phyloP scores from a whole-genome alignment of 768 basidiomycete species.

The Termitomyces sp. region DNA sequence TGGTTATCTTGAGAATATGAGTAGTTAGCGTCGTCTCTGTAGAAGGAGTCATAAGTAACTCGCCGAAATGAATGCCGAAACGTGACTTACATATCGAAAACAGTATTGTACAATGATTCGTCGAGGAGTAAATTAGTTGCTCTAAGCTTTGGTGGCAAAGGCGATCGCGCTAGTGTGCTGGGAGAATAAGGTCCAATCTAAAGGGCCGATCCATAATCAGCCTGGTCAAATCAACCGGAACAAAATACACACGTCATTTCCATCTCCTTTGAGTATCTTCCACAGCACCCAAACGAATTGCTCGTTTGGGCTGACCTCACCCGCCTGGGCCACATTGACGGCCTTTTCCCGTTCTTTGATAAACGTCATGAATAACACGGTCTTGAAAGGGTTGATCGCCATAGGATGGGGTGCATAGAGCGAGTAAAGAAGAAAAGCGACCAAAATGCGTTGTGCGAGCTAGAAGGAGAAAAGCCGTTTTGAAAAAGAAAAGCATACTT shows the following conservation, averaged over 20 bases:
- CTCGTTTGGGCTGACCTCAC: slow-evolving; percentile 56
- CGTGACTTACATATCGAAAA: slow-evolving; percentile 39
- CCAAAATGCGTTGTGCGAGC: slow-evolving; percentile 72
- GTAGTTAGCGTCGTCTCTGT: slow-evolving; percentile 41
- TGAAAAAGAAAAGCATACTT: slow-evolving; percentile 2
- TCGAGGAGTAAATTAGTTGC: slow-evolving; percentile 67
- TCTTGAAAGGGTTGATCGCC: slow-evolving; percentile 77
- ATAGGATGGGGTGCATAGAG: slow-evolving; percentile 79
- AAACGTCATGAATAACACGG: slow-evolving; percentile 63
- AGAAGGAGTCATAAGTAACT: background rate
- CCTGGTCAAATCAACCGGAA: background rate
- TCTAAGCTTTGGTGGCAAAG: slow-evolving; percentile 69
- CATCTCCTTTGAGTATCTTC: slow-evolving; percentile 83
- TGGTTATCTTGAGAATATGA: slow-evolving; percentile 33
- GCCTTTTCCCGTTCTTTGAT: slow-evolving; percentile 63
- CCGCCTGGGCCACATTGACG: slow-evolving; percentile 39
- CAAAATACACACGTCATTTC: slow-evolving; percentile 58
- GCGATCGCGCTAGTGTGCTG: slow-evolving; percentile 65
- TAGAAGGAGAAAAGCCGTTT: slow-evolving; percentile 20
- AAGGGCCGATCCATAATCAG: slow-evolving; percentile 1
- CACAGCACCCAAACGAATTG: slow-evolving; percentile 84
- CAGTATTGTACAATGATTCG: slow-evolving; percentile 51
- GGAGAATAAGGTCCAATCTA: slow-evolving; percentile 84
- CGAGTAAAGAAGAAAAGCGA: slow-evolving; percentile 74
- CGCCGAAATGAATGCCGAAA: background rate